These are phyloP conservation scores for Bathelium albidoporum DNA, from an alignment of 495 filamentous ascomycete genomes.

Conservation along the genomic window DNA sequence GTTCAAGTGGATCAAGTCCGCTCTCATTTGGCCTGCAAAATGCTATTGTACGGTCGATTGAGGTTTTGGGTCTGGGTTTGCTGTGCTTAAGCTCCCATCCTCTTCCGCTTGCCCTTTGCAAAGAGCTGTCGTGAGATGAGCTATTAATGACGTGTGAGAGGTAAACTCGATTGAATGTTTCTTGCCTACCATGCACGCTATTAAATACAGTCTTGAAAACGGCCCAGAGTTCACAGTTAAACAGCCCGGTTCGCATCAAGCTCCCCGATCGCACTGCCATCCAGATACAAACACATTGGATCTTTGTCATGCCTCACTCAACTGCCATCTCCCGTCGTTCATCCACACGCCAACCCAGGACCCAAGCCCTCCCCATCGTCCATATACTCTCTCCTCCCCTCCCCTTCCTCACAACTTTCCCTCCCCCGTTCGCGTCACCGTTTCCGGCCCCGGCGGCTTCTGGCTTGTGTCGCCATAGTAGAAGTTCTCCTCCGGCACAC, in stretches of 20 bases:
- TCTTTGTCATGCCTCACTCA: not conserved
- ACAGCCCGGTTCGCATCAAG: not conserved
- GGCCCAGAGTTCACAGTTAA: not conserved
- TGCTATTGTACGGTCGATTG: too few relatives aligned
- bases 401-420: not conserved
- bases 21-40: not conserved
- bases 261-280: not conserved
- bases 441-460: not conserved
- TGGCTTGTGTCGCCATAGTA: conserved; percentile 49
- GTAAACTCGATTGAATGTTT: not conserved
- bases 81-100: too few relatives aligned
- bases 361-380: not conserved
- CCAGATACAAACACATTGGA: not conserved
- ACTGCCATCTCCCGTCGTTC: not conserved
- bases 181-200: not conserved
- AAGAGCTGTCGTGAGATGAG: too few relatives aligned
- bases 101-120: not conserved
- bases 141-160: too few relatives aligned
- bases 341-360: not conserved
- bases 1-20: too few relatives aligned
- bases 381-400: not conserved
- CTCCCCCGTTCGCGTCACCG: conserved; percentile 2
- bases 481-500: conserved; percentile 85
- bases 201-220: not conserved
- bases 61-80: too few relatives aligned